phyloP scores from a whole-genome alignment of 192 early-diverging fungal species.

The Umbelopsis sp. region DNA sequence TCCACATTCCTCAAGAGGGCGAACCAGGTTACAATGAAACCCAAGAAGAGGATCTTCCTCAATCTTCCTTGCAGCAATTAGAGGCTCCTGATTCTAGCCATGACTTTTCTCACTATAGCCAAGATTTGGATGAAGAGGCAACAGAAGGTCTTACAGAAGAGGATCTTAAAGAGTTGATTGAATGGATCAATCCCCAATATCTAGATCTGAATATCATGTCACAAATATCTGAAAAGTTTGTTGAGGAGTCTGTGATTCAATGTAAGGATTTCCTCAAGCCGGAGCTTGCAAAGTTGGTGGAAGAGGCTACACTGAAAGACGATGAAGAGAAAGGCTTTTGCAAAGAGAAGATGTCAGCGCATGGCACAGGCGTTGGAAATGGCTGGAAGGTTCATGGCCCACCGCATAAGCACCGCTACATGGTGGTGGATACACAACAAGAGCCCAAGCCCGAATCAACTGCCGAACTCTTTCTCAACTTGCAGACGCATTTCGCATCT shows the following conservation, averaged over 20 bases:
- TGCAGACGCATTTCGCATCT: slow-evolving; percentile 51
- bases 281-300: slow-evolving; percentile 42
- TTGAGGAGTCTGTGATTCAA: slow-evolving; percentile 70
- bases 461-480: slow-evolving; percentile 42
- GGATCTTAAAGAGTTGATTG: slow-evolving; percentile 49
- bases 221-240: slow-evolving; percentile 64
- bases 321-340: slow-evolving; percentile 57
- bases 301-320: slow-evolving; percentile 28
- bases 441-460: slow-evolving; percentile 25
- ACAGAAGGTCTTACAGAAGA: slow-evolving; percentile 42
- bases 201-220: slow-evolving; percentile 49
- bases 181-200: slow-evolving; percentile 70
- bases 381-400: slow-evolving; percentile 66
- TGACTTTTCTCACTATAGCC: slow-evolving; percentile 36
- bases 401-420: slow-evolving; percentile 67
- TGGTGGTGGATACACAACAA: slow-evolving; percentile 41
- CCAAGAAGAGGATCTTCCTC: slow-evolving; percentile 48
- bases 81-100: slow-evolving; percentile 38
- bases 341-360: slow-evolving; percentile 44
- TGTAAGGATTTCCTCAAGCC: slow-evolving; percentile 63
- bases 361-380: slow-evolving; percentile 60
- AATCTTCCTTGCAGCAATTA: slow-evolving; percentile 63
- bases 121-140: slow-evolving; percentile 28
- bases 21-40: slow-evolving; percentile 64
- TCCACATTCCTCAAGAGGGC: slow-evolving; percentile 73